Percentiles rank a stretch among this genome's conserved stretches.
Evolutionary conservation across 78 protist species (phyloP).

Genomic region (Dictyostelium purpureum): DNA sequence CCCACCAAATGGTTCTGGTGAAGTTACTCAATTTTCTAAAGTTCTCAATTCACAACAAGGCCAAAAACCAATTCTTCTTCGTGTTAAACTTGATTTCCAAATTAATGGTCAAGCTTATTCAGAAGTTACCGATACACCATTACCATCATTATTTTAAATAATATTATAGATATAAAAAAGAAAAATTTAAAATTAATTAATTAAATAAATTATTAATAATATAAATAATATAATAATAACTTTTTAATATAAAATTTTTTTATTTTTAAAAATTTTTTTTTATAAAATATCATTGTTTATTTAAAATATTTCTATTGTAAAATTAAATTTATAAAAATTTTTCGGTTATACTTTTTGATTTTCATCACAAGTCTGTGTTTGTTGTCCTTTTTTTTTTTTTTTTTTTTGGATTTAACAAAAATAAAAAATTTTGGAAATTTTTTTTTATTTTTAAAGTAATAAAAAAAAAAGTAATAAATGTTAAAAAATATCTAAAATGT

Average conservation of each 20-base stretch:
- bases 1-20: slow-evolving; percentile 51
- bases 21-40: slow-evolving; percentile 48
- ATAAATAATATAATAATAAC: too few relatives aligned
- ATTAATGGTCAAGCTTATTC: slow-evolving; percentile 23
- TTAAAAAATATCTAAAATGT: too few relatives aligned
- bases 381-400: neutral
- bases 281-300: too few relatives aligned
- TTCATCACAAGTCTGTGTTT: neutral
- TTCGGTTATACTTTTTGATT: neutral
- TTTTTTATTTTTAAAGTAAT: too few relatives aligned
- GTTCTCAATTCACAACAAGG: slow-evolving; percentile 73
- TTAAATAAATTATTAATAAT: too few relatives aligned
- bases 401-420: too few relatives aligned
- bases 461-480: too few relatives aligned
- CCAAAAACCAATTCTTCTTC: slow-evolving; percentile 67
- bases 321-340: too few relatives aligned
- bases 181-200: neutral
- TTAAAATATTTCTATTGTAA: too few relatives aligned
- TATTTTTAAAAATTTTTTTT: too few relatives aligned
- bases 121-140: slow-evolving; percentile 69
- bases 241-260: too few relatives aligned
- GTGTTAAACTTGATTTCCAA: slow-evolving; percentile 36
- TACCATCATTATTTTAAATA: slow-evolving; percentile 65
- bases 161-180: neutral
- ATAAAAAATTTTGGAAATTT: too few relatives aligned